phyloP scores from a whole-genome alignment of 1,284 basidiomycete genomes.

The Schizophyllum amplum region DNA sequence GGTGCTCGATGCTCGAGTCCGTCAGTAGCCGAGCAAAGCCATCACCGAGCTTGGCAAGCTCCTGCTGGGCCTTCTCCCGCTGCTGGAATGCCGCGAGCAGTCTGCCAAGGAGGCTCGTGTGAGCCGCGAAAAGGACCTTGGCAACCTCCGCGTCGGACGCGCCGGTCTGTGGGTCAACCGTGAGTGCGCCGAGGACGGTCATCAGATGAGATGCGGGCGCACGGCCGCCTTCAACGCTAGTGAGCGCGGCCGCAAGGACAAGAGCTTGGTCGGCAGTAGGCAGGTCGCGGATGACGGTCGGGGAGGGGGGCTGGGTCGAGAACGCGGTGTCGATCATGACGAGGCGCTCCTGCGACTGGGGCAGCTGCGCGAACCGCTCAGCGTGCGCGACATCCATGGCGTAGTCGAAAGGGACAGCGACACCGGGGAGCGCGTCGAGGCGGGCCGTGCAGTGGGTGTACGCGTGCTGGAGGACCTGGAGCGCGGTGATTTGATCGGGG shows the following conservation, averaged over 20 bases:
- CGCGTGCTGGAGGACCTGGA: slow-evolving; percentile 2
- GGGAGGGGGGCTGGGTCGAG: not conserved
- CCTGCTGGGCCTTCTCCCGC: not conserved
- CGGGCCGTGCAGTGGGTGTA: slow-evolving; percentile 1
- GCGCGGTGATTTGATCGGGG: slow-evolving; percentile 1
- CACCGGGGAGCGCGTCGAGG: not conserved
- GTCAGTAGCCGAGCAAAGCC: not conserved
- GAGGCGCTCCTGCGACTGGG: not conserved
- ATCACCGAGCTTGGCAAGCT: not conserved
- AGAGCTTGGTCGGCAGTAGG: not conserved
- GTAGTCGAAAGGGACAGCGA: not conserved
- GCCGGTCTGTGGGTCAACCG: too few species aligned
- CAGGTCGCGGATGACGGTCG: not conserved
- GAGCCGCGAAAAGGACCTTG: not conserved
- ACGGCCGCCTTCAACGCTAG: not conserved
- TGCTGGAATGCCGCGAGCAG: not conserved
- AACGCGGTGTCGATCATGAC: not conserved
- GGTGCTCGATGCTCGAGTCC: not conserved
- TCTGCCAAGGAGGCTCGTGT: not conserved
- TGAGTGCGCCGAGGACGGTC: not conserved
- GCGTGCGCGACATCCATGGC: not conserved
- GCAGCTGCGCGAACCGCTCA: not conserved
- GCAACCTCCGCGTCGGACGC: not conserved
- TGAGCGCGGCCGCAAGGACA: not conserved
- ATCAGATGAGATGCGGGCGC: not conserved